phyloP scores from a whole-genome alignment of 1,139 yeast species.

The Saccharomyces pastorianus region DNA sequence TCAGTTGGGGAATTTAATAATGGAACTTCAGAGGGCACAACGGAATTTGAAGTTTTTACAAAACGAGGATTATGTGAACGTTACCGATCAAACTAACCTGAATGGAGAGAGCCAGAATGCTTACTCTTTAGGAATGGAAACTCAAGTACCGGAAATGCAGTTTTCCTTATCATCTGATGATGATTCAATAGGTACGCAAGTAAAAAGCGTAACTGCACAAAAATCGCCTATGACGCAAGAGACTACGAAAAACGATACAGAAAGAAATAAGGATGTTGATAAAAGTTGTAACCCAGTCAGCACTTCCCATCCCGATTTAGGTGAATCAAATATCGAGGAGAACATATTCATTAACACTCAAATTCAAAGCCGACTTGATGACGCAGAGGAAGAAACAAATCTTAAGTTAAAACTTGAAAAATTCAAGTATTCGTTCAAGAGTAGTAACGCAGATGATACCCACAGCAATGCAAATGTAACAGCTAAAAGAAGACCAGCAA shows the following conservation, averaged over 20 bases:
- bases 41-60: slow-evolving; percentile 6
- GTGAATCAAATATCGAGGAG: neutral
- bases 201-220: neutral
- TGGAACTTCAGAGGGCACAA: slow-evolving; percentile 11
- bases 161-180: slow-evolving; percentile 3
- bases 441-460: neutral
- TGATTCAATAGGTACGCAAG: slow-evolving; percentile 1
- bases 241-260: neutral
- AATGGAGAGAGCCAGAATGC: neutral
- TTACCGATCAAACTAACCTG: neutral
- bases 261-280: neutral
- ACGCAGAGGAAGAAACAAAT: slow-evolving; percentile 14
- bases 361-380: slow-evolving; percentile 28
- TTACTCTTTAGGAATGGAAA: neutral
- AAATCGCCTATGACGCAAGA: neutral
- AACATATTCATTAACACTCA: slow-evolving; percentile 26
- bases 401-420: slow-evolving; percentile 13
- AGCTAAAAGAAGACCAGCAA: neutral
- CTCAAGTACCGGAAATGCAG: neutral
- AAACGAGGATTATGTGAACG: neutral
- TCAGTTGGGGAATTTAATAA: neutral
- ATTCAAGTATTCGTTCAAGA: slow-evolving; percentile 13
- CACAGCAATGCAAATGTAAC: neutral
- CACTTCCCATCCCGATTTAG: neutral
- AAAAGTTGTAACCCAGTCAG: neutral